These are phyloP conservation scores for Ascocoryne sarcoides DNA, from an alignment of 2,329 filamentous ascomycete genomes.

Conservation along the genomic window DNA sequence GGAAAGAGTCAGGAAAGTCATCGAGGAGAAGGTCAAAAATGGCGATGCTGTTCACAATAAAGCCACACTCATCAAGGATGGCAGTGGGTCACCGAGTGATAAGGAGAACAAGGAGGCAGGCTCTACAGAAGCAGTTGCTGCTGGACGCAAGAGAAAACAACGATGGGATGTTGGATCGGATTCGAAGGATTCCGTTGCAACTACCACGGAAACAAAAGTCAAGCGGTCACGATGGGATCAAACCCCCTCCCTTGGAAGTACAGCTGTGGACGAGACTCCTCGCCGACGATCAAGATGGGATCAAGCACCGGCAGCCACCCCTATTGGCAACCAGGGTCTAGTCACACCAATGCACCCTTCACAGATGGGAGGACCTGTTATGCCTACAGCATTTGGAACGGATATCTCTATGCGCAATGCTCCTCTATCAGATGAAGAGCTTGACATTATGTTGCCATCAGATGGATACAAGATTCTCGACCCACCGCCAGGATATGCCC, in stretches of 20 bases:
- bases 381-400: conserved; percentile 62
- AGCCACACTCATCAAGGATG: conserved; percentile 61
- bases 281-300: conserved; percentile 87
- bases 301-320: conserved; percentile 75
- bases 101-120: conserved; percentile 68
- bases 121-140: conserved; percentile 52
- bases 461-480: conserved; percentile 90
- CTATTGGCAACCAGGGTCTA: conserved; percentile 63
- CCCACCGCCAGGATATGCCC: conserved; percentile 85
- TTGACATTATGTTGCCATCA: conserved; percentile 81
- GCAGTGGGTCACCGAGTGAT: conserved; percentile 39
- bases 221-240: conserved; percentile 80
- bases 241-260: conserved; percentile 52
- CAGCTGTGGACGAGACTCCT: conserved; percentile 45
- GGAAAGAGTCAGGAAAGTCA: conserved; percentile 70
- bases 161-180: conserved; percentile 79
- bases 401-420: conserved; percentile 75
- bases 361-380: conserved; percentile 42
- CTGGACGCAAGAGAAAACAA: conserved; percentile 78
- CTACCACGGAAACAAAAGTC: conserved; percentile 42
- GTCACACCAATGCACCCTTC: conserved; percentile 71
- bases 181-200: conserved; percentile 41
- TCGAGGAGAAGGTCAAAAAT: conserved; percentile 60
- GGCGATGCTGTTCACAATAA: conserved; percentile 54
- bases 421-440: conserved; percentile 83